Conservation (phyloP, 805 yeast species). For the Lipomyces kockii region DNA sequence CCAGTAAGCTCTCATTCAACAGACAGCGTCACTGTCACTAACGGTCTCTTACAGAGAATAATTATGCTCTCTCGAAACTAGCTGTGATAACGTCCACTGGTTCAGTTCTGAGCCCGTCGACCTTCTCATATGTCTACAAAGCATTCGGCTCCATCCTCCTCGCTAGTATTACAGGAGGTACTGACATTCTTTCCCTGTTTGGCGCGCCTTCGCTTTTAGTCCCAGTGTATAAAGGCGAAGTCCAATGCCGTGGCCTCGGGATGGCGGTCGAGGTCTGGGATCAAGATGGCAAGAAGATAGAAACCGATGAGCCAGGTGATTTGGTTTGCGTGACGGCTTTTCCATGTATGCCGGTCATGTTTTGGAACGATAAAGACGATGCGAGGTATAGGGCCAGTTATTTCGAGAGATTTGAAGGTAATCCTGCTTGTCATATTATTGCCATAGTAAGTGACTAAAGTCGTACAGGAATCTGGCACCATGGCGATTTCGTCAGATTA, state of each 20-base stretch:
- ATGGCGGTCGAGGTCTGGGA: slow-evolving; percentile 40
- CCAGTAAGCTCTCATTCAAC: not conserved
- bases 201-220: slow-evolving; percentile 36
- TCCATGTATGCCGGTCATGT: slow-evolving; percentile 40
- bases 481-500: slow-evolving; percentile 37
- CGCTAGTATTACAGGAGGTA: slow-evolving; percentile 40
- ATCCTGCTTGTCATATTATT: not conserved
- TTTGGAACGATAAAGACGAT: slow-evolving; percentile 35
- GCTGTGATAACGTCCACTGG: slow-evolving; percentile 38
- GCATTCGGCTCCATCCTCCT: slow-evolving; percentile 33
- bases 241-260: slow-evolving; percentile 38
- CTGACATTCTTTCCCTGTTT: slow-evolving; percentile 39
- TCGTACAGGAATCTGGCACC: slow-evolving; percentile 36
- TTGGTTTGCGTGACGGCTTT: slow-evolving; percentile 36
- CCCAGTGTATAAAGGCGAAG: slow-evolving; percentile 38
- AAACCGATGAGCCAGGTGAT: slow-evolving; percentile 36
- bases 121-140: slow-evolving; percentile 37
- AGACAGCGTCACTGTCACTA: not conserved
- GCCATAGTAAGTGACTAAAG: not conserved
- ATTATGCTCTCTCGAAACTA: slow-evolving; percentile 20
- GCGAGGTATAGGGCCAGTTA: slow-evolving; percentile 35
- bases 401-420: slow-evolving; percentile 31
- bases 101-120: slow-evolving; percentile 38
- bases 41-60: slow-evolving; percentile 6
- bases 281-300: slow-evolving; percentile 26